Evolutionary conservation across 2,329 filamentous ascomycete genomes (phyloP).

Genomic region (Chlorencoelia australis): DNA sequence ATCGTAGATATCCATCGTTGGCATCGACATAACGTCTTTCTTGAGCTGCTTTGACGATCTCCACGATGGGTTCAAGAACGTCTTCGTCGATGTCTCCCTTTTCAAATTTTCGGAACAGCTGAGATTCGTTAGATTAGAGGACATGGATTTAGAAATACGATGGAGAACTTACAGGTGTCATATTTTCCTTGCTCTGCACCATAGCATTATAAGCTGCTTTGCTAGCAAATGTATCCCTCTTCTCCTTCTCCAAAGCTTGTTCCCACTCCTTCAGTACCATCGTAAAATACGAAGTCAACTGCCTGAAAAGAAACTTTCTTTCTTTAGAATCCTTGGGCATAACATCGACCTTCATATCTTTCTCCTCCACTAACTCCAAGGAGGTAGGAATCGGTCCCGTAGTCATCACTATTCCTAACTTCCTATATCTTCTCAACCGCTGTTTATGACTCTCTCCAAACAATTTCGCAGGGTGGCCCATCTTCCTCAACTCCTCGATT

Average conservation of each 20-base stretch:
- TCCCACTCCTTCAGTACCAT: conserved; percentile 92
- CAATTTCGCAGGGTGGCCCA: conserved; percentile 63
- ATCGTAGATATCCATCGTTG: conserved; percentile 84
- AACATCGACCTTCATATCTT: conserved; percentile 73
- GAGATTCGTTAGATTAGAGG: conserved; percentile 8
- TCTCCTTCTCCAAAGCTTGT: conserved; percentile 58
- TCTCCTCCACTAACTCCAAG: conserved; percentile 67
- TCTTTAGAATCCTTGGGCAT: conserved; percentile 54
- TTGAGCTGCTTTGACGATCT: conserved; percentile 87
- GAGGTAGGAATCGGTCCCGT: conserved; percentile 81
- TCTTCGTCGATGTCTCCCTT: conserved; percentile 67
- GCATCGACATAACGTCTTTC: conserved; percentile 89
- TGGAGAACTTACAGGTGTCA: conserved; percentile 54
- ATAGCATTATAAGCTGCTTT: conserved; percentile 77
- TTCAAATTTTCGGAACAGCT: conserved; percentile 83
- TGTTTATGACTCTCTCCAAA: conserved; percentile 74
- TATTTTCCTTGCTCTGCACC: conserved; percentile 76
- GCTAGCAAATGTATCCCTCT: conserved; percentile 59
- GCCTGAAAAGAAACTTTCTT: conserved; percentile 66
- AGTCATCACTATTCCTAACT: conserved; percentile 49
- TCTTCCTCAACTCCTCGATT: conserved; percentile 51
- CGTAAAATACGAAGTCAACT: conserved; percentile 90
- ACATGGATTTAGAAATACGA: not conserved
- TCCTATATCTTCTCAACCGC: conserved; percentile 60
- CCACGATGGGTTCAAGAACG: conserved; percentile 71